A percentile compares a stretch with the other conserved stretches of the same genome.
Evolutionary conservation across 106 monocot genomes (phyloP).

Genomic region (Vanilla planifolia): DNA sequence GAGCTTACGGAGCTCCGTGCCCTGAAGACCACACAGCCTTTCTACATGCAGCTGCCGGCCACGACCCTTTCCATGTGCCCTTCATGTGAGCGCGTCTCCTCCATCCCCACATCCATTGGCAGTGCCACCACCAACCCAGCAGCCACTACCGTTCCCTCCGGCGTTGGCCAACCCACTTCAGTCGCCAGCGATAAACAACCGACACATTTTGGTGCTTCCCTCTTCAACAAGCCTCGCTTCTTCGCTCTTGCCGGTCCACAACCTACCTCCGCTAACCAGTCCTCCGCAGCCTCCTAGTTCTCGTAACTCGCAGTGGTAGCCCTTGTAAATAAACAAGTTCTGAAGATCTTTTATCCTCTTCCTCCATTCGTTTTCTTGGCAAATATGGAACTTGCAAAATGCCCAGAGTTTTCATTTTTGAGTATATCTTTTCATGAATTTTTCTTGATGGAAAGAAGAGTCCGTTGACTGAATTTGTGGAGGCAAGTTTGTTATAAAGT

Average conservation of each 20-base stretch:
- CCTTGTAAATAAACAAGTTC: not conserved
- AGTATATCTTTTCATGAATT: no score
- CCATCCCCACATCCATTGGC: conserved; percentile 14
- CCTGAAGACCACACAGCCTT: conserved; percentile 36
- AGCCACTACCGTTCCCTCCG: not conserved
- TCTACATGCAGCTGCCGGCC: conserved; percentile 51
- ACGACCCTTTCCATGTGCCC: conserved; percentile 72
- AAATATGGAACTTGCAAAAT: no score
- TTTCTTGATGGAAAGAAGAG: no score
- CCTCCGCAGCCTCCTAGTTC: conserved; percentile 3
- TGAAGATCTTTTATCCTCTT: conserved; percentile 2
- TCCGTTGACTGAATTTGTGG: no score
- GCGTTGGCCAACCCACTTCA: not conserved
- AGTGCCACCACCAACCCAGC: conserved; percentile 5
- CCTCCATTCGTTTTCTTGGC: not conserved
- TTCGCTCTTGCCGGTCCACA: not conserved
- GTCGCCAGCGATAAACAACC: not conserved
- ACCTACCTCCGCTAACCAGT: no score
- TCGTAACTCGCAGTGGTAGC: not conserved
- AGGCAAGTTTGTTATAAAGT: no score
- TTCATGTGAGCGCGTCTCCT: conserved; percentile 34
- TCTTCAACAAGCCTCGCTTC: conserved; percentile 3
- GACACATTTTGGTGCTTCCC: conserved; percentile 8
- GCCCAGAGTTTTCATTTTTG: no score
- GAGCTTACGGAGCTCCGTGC: conserved; percentile 57